Evolutionary conservation across 2,329 filamentous ascomycete species (phyloP), one percentile per base, ranked within the genome.

Genomic region (Lachnellula occidentalis): DNA sequence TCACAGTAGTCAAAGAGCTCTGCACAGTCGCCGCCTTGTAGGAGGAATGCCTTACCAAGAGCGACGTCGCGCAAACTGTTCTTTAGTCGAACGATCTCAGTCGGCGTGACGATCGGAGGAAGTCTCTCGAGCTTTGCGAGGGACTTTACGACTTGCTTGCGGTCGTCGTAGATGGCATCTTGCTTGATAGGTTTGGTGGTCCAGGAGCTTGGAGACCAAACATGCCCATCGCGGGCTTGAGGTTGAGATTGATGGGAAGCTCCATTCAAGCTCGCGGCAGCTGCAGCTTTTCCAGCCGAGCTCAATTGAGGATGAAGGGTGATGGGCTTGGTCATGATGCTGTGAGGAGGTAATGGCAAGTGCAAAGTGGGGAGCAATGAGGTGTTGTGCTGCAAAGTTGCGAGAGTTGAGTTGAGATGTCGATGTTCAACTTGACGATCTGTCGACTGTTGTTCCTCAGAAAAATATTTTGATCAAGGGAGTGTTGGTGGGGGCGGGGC

Each of bases 1-100:
- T 88, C 86, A 73, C 94, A 99, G 77, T 99, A 99, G 72, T 94
- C 90, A 67, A 99, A 99, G 9, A 97, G 81, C 75, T 99, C 94
- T 15, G 94, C 94, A 69, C 94, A 99, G 74, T 99, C 94, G 59
- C 92, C 94, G 57, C 94, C 94, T 74, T 99, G 94, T 4, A 99
- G 82, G 9, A 99, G 78, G 70, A 99, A 97, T 12, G 92, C 90
- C 61, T 92, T 91, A 34, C 94, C 94, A 36, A 88, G 76, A 5
- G 94, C 94, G 5, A 95, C 94, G 74, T 96, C 90, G 56, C 83
- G 83, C 21, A 99, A 79, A 65, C 83, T 86, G 50, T 82, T 78
- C 68, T 91, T 91, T 51, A 99, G 80, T 59, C 83, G 86, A 63
- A 82, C 78, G 67, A 99, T 95, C 73, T 94, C 90, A 48, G 79